A percentile compares a stretch with the other conserved stretches of the same genome.
phyloP scores from a whole-genome alignment of 148 eudicot species.

The Camellia japonica region DNA sequence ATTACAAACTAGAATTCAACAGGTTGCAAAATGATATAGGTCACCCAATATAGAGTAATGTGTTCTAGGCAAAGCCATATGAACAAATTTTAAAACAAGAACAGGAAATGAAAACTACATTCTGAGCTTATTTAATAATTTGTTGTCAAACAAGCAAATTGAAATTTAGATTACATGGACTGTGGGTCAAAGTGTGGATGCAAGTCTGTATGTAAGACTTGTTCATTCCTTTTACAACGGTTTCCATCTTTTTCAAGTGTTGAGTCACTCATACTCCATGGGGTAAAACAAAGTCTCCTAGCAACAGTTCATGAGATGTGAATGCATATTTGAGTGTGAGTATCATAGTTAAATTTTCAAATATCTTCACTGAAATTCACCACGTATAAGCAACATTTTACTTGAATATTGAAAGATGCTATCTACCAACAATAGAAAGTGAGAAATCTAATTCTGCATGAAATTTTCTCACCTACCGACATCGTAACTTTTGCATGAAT shows the following conservation, averaged over 20 bases:
- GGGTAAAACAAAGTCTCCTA: not conserved
- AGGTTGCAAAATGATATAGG: no score
- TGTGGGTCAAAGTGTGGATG: not conserved
- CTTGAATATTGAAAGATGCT: constrained; percentile 2
- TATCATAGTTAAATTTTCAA: not conserved
- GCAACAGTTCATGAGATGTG: not conserved
- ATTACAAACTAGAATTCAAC: no score
- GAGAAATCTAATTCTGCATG: not conserved
- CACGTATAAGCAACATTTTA: no score
- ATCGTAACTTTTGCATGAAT: not conserved
- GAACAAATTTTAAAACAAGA: no score
- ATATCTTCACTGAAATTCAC: no score
- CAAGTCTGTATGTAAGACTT: no score
- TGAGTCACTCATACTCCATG: not conserved
- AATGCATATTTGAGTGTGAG: not conserved
- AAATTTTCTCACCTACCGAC: not conserved
- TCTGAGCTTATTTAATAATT: no score
- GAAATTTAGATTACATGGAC: not conserved
- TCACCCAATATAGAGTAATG: no score
- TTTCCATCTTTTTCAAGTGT: not conserved
- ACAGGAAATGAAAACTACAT: no score
- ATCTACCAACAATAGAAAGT: not conserved
- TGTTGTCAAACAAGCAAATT: no score
- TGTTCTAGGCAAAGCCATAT: no score
- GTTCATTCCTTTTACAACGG: not conserved